Evolutionary conservation across 306 rosid species (phyloP), one percentile per base, ranked within the genome.

Genomic region (Fagus sylvatica): DNA sequence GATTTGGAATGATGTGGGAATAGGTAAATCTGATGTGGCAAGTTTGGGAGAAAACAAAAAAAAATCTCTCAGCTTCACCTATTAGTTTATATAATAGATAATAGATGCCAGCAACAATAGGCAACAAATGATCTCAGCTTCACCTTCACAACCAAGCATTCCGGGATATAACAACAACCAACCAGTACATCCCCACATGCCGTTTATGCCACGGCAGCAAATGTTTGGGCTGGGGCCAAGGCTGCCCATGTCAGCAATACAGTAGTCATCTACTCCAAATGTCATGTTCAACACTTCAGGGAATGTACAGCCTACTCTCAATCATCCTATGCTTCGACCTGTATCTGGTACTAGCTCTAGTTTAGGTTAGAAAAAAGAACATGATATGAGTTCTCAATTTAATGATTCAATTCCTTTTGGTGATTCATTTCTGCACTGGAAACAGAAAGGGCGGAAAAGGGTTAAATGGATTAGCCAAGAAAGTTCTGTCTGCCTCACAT

Each of bases 281-380:
- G 81, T 85, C 80, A 88, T 87, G 97, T 91, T 90, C 81, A 96
- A 85, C 62, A 74, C 89, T 42, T 78, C 94, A 6, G 85, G 91
- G 69, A 93, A 88, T 80, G 81, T 83, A 69, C 96, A 89, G 82
- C 85, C 95, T 37, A 75, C 86, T 51, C 40, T 84, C 78, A 89
- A 77, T 84, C 98, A 90, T 83, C 93, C 97, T 6, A 85, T 93
- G 89, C 74, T 89, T 85, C 89, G 99, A 87, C 91, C 98, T 17
- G 97, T 96, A 39, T 88, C 91, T 11, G 92, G 98, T 76, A 89
- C 97, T 72, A 90, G 87, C 93, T 90, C 99, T 66, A 90, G 99
- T 67, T 84, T 96, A 82, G 94, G 99, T 74, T 96, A 88, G 87
- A 74, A 81, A 74, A 77, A 83, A 71, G 74, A 80, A 78, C 69